Conservation (phyloP, 345 rosid species). For the Firmiana major region DNA sequence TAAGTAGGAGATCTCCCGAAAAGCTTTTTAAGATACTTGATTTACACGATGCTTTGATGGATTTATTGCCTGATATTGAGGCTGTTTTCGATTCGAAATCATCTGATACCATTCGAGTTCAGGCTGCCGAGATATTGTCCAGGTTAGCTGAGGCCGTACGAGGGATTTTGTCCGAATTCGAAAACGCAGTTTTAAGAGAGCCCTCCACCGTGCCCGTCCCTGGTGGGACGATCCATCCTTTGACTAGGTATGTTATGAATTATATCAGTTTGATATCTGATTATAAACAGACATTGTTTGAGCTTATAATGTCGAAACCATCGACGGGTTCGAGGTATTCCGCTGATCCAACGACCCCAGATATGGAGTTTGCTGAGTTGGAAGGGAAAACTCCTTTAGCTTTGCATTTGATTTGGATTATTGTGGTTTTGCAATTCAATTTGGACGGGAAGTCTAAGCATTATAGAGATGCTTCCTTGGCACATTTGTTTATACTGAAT, state of each 20-base stretch:
- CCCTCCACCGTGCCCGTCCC: conserved; percentile 75
- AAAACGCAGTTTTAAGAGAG: conserved; percentile 70
- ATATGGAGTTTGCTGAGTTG: conserved; percentile 69
- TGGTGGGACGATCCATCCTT: conserved; percentile 90
- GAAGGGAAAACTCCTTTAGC: conserved; percentile 71
- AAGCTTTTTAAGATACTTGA: conserved; percentile 88
- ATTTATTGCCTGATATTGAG: conserved; percentile 75
- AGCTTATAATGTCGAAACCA: conserved; percentile 78
- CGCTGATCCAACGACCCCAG: conserved; percentile 63
- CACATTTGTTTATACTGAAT: conserved; percentile 84
- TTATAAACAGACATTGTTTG: conserved; percentile 72
- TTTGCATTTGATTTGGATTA: conserved; percentile 86
- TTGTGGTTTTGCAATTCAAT: conserved; percentile 81
- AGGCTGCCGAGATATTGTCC: conserved; percentile 76
- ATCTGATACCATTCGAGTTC: conserved; percentile 55
- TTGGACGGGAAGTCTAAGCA: conserved; percentile 78
- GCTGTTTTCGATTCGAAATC: conserved; percentile 62
- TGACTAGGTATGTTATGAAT: conserved; percentile 97
- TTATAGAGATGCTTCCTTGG: conserved; percentile 66
- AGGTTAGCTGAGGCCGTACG: conserved; percentile 80
- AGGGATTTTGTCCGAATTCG: conserved; percentile 84
- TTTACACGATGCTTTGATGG: conserved; percentile 70
- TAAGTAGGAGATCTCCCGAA: conserved; percentile 87
- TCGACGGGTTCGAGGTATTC: conserved; percentile 69
- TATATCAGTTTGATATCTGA: conserved; percentile 88